A percentile compares a stretch with the other conserved stretches of the same genome.
phyloP scores from a whole-genome alignment of 495 filamentous ascomycete species.

The Haplographium delicatum region DNA sequence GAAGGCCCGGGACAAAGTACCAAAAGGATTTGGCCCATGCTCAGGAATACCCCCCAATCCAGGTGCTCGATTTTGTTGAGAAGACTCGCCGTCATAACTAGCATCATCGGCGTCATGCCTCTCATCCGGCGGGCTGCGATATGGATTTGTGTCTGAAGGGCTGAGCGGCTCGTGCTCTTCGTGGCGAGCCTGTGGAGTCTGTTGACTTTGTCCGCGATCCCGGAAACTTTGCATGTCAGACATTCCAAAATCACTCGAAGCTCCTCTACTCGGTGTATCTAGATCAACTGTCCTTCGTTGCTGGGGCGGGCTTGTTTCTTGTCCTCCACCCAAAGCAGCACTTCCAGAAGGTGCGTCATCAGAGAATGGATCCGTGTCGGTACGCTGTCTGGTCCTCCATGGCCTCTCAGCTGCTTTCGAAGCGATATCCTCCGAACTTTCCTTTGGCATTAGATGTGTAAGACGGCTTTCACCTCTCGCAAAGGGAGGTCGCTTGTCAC shows the following conservation, averaged over 20 bases:
- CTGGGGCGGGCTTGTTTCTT: constrained; percentile 59
- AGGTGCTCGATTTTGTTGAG: constrained; percentile 33
- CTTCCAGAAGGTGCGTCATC: constrained; percentile 61
- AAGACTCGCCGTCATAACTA: constrained; percentile 37
- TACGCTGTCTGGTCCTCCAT: constrained; percentile 52
- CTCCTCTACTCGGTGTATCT: constrained; percentile 55
- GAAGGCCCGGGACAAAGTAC: constrained; percentile 43
- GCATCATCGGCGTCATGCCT: constrained; percentile 62
- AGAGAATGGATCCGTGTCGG: constrained; percentile 79
- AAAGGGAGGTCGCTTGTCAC: constrained; percentile 65
- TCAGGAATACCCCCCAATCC: constrained; percentile 42
- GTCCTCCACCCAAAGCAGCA: constrained; percentile 66
- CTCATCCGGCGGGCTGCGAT: constrained; percentile 80
- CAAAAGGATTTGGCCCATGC: constrained; percentile 34
- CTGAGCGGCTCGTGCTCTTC: constrained; percentile 65
- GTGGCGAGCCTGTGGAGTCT: constrained; percentile 49
- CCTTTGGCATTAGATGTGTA: constrained; percentile 76
- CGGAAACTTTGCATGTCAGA: constrained; percentile 65
- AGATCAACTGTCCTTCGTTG: constrained; percentile 37
- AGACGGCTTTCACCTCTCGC: constrained; percentile 76
- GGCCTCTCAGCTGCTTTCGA: constrained; percentile 31
- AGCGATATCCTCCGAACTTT: constrained; percentile 63
- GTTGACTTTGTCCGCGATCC: constrained; percentile 31
- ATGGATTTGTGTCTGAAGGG: constrained; percentile 97
- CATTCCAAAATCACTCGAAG: constrained; percentile 70